Percentiles rank a stretch among this genome's conserved stretches.
Evolutionary conservation across 257 asterid genomes (phyloP).

Genomic region (Fraxinus anomala): DNA sequence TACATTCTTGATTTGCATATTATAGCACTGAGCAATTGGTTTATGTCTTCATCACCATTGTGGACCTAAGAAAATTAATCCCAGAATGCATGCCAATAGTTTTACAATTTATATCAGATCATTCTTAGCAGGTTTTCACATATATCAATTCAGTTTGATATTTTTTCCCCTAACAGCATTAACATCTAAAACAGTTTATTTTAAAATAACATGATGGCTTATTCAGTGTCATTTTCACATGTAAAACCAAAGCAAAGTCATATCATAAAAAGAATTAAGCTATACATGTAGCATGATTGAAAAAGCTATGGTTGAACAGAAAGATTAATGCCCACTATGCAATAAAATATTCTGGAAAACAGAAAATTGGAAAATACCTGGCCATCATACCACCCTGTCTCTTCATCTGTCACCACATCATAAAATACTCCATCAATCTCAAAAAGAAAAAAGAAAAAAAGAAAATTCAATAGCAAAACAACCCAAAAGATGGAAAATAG

Average conservation of each 20-base stretch:
- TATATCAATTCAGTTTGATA: too few species aligned
- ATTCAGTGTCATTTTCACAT: neutral
- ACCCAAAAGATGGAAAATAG: neutral
- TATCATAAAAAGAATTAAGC: too few species aligned
- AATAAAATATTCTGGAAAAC: neutral
- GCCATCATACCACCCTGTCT: slow-evolving; percentile 99
- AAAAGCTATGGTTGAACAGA: neutral
- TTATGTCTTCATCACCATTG: neutral
- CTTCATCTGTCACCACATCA: slow-evolving; percentile 69
- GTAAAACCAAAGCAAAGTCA: neutral
- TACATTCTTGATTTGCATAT: neutral
- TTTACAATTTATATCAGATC: neutral
- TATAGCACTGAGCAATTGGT: neutral
- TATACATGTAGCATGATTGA: too few species aligned
- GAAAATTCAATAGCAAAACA: neutral
- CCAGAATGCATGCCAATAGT: neutral
- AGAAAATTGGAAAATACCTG: slow-evolving; percentile 51
- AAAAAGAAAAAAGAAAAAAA: neutral
- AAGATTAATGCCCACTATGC: neutral
- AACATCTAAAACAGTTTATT: neutral
- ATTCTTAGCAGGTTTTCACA: neutral
- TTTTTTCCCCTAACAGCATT: neutral
- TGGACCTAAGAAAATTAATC: neutral
- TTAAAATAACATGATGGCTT: neutral
- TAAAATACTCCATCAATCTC: neutral